phyloP scores from a whole-genome alignment of 2,329 filamentous ascomycete genomes.

The Xylariaceae sp. region DNA sequence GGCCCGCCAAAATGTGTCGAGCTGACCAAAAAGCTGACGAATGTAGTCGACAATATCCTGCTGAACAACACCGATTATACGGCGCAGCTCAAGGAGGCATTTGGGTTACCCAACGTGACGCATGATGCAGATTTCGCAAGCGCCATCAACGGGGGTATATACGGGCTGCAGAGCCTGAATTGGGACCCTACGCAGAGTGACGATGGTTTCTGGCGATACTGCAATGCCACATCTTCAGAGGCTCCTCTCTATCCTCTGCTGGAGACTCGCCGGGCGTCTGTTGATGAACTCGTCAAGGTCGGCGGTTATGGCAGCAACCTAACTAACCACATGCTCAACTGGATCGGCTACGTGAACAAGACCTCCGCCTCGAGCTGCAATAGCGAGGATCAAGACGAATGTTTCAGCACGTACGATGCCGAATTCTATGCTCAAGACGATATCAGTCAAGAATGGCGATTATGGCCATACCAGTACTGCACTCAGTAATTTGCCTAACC shows the following conservation, averaged over 20 bases:
- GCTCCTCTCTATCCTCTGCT: slow-evolving; percentile 38
- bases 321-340: slow-evolving; percentile 45
- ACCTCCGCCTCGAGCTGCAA: slow-evolving; percentile 22
- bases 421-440: slow-evolving; percentile 31
- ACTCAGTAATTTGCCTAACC: slow-evolving; percentile 38
- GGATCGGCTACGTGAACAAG: slow-evolving; percentile 40
- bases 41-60: slow-evolving; percentile 49
- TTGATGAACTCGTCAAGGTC: slow-evolving; percentile 34
- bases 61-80: slow-evolving; percentile 38
- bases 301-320: slow-evolving; percentile 40
- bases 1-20: slow-evolving; percentile 58
- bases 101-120: slow-evolving; percentile 42
- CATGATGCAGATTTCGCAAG: slow-evolving; percentile 45
- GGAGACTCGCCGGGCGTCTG: slow-evolving; percentile 28
- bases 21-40: slow-evolving; percentile 54
- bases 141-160: slow-evolving; percentile 36
- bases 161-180: slow-evolving; percentile 43
- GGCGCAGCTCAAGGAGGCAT: slow-evolving; percentile 35
- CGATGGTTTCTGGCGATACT: slow-evolving; percentile 42
- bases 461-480: slow-evolving; percentile 52
- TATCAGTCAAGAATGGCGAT: slow-evolving; percentile 37
- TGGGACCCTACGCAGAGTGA: slow-evolving; percentile 47
- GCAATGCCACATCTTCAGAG: slow-evolving; percentile 40
- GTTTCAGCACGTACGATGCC: slow-evolving; percentile 32
- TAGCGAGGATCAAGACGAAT: slow-evolving; percentile 29